These are phyloP conservation scores for Naegleria fowleri DNA, from an alignment of 208 protist species.

Conservation along the genomic window DNA sequence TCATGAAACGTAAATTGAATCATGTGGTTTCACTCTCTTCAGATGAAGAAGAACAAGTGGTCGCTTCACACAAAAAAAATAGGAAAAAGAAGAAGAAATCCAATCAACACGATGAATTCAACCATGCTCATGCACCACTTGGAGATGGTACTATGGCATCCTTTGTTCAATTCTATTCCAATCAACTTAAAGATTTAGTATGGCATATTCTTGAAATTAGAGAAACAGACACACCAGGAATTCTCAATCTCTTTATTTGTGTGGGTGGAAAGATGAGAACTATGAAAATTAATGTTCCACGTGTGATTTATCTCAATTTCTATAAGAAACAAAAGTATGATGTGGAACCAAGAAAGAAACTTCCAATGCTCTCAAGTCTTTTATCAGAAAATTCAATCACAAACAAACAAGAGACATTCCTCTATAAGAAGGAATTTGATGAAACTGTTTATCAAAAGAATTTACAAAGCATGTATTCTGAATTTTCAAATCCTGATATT, in stretches of 20 bases:
- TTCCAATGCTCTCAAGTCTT: neutral
- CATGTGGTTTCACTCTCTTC: no score
- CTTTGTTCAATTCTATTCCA: neutral
- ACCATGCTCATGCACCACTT: neutral
- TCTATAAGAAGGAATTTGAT: slow-evolving; percentile 30
- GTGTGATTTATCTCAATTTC: slow-evolving; percentile 22
- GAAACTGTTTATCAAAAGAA: slow-evolving; percentile 16
- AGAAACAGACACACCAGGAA: neutral
- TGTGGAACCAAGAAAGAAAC: neutral
- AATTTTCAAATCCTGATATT: slow-evolving; percentile 45
- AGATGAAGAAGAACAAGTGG: slow-evolving; percentile 19
- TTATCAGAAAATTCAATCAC: neutral
- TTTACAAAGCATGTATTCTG: neutral
- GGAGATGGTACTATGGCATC: slow-evolving; percentile 13
- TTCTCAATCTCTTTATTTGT: neutral
- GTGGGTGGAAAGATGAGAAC: neutral
- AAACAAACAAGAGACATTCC: neutral
- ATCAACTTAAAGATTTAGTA: slow-evolving; percentile 1
- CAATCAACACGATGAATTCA: neutral
- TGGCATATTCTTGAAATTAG: slow-evolving; percentile 11
- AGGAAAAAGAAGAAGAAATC: slow-evolving; percentile 12
- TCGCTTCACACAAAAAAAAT: neutral
- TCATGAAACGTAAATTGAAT: neutral
- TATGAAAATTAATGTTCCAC: neutral
- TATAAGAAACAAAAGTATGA: slow-evolving; percentile 19